phyloP scores from a whole-genome alignment of 2,329 filamentous ascomycete genomes.

The Colletotrichum karsti region DNA sequence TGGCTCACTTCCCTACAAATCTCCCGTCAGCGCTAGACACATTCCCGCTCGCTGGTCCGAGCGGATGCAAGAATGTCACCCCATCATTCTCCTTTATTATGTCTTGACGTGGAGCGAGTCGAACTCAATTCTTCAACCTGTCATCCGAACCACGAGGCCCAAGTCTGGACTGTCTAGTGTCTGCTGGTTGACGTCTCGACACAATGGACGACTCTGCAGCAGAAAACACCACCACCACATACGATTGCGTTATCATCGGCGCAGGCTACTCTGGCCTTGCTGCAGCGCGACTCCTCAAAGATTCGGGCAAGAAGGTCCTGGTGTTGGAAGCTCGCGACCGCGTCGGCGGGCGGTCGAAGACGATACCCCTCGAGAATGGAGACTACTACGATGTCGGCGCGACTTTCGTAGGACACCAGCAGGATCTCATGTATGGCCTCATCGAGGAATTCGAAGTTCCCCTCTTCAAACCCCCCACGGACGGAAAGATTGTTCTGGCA shows the following conservation, averaged over 20 bases:
- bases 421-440: constrained; percentile 23
- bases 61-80: neutral
- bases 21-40: constrained; percentile 3
- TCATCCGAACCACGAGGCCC: neutral
- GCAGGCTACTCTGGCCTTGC: constrained; percentile 24
- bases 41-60: neutral
- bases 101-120: neutral
- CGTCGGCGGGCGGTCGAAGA: constrained; percentile 27
- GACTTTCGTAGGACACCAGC: constrained; percentile 31
- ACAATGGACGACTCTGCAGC: neutral
- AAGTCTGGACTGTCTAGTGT: too few species aligned
- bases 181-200: too few species aligned
- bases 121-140: neutral
- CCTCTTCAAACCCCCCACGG: neutral
- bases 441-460: constrained; percentile 20
- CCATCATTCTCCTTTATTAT: neutral
- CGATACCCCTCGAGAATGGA: constrained; percentile 12
- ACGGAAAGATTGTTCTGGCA: constrained; percentile 24
- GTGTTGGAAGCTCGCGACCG: constrained; percentile 26
- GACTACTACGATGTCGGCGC: constrained; percentile 32
- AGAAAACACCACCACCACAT: neutral
- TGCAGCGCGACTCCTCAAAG: constrained; percentile 18
- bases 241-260: constrained; percentile 29
- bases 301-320: constrained; percentile 15
- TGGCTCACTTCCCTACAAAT: constrained; percentile 7